Base-by-base conservation (phyloP, 352 stramenopile species). In the Globisporangium spinosum region DNA sequence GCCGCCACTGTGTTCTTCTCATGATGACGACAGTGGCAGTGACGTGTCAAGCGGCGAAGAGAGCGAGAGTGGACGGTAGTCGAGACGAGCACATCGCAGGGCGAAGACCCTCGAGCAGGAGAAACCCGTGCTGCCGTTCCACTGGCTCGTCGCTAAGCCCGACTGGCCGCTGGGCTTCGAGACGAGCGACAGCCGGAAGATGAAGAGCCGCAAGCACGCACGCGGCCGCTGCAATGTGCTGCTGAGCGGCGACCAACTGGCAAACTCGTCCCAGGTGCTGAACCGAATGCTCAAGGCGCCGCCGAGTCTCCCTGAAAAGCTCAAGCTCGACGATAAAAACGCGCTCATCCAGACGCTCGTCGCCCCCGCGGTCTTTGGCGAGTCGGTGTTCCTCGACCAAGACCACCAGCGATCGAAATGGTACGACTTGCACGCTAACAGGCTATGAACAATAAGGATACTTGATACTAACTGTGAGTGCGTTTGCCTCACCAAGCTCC, bases 121-220 rank as follows among this genome's bases (percentile, higher is more conserved):
- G 23, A 60, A 74, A 20, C 62, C 40, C 2, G 58, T 80, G 58
- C 62, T 85, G 27, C 82, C 82, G 7, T 93, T 85, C 62, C 85
- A 93, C 62, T 76, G 66, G 20, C 68, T 88, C 38, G 74, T 93
- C 1, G 77, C 82, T 20, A 87, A 85, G 25, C 59, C 74, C 5
- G 67, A 89, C 66, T 93, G 82, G 85, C 85, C 85, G 20, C 49
- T 93, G 29, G 82, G 78, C 3, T 90, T 93, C 45, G 76, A 87
- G 60, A 70, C 71, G 9, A 70, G 71, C 27, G 58, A 69, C 0
- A 65, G 54, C 6, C 49, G 40, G 3, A 81, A 62, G 34, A 0
- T 53, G 4, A 86, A 83, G 59, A 82, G 77, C 43, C 75, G 74
- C 0, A 87, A 89, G 43, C 79, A 83, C 12, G 64, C 67, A 32